Evolutionary conservation across 257 asterid genomes (phyloP).

Genomic region (Gentiana macrophylla): DNA sequence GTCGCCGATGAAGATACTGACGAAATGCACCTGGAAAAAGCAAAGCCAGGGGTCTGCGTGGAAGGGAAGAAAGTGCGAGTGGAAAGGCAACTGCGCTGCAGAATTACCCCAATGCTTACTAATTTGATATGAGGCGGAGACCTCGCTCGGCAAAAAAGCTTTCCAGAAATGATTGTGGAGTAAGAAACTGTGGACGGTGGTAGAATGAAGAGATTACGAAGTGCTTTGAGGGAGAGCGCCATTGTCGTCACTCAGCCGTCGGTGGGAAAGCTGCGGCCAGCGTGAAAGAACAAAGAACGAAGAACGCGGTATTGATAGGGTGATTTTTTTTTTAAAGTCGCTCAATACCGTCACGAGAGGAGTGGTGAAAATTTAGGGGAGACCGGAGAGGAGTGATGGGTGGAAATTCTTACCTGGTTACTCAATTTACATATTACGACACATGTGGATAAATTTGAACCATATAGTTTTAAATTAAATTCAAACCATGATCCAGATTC

Average conservation of each 20-base stretch:
- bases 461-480: no score
- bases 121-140: neutral
- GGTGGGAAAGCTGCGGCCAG: no score
- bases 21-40: slow-evolving; percentile 35
- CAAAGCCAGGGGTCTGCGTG: slow-evolving; percentile 17
- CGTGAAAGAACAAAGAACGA: no score
- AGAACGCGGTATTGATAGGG: no score
- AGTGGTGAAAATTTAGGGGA: no score
- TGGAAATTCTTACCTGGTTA: no score
- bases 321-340: no score
- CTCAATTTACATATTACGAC: no score
- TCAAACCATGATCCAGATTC: no score
- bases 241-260: slow-evolving; percentile 10
- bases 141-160: slow-evolving; percentile 1
- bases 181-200: slow-evolving; percentile 3
- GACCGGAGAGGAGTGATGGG: no score
- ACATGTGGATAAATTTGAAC: no score
- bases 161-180: slow-evolving; percentile 1
- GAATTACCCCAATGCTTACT: slow-evolving; percentile 7
- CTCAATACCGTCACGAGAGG: no score
- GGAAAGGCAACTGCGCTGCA: slow-evolving; percentile 9
- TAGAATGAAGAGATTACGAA: slow-evolving; percentile 17
- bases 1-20: slow-evolving; percentile 43
- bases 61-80: slow-evolving; percentile 14
- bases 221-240: slow-evolving; percentile 2